Evolutionary conservation across 768 basidiomycete genomes (phyloP), one percentile per base, ranked within the genome.

Genomic region (Fistulinella prunicolor): DNA sequence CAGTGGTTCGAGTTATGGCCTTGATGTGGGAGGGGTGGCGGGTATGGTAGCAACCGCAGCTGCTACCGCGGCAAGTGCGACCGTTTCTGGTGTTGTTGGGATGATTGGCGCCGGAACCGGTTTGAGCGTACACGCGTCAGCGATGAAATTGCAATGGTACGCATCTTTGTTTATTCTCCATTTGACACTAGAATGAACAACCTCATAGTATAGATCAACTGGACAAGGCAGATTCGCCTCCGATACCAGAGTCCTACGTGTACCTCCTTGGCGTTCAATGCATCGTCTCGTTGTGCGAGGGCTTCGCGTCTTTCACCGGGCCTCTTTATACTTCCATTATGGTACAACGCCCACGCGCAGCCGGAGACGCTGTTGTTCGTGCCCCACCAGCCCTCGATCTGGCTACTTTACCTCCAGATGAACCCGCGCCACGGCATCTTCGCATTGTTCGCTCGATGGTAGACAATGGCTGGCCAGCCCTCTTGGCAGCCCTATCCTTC

Each of bases 201-300:
- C 32, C 8, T 1, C 16, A 5, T 58, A 96, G 94, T 64, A 97
- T 99, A 57, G 95, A 99, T 64, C 96, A 98, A 66, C 81, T 97
- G 12, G 95, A 99, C 72, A 99, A 99, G 66, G 88, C 92, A 0
- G 96, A 99, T 57, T 83, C 94, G 0, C 96, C 96, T 0, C 76
- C 82, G 0, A 94, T 97, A 44, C 95, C 96, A 0, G 96, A 99
- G 49, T 78, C 88, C 4, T 97, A 99, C 63, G 79, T 95, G 53
- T 95, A 94, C 62, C 85, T 99, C 8, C 79, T 99, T 2, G 90
- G 84, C 1, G 79, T 96, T 0, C 94, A 97, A 58, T 94, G 88
- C 59, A 76, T 97, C 9, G 78, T 87, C 23, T 84, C 89, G 0
- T 71, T 99, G 2, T 91, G 87, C 51, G 91, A 94, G 57, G 94